phyloP scores from a whole-genome alignment of 371 early-diverging fungal species.

The Actinomucor elegans region DNA sequence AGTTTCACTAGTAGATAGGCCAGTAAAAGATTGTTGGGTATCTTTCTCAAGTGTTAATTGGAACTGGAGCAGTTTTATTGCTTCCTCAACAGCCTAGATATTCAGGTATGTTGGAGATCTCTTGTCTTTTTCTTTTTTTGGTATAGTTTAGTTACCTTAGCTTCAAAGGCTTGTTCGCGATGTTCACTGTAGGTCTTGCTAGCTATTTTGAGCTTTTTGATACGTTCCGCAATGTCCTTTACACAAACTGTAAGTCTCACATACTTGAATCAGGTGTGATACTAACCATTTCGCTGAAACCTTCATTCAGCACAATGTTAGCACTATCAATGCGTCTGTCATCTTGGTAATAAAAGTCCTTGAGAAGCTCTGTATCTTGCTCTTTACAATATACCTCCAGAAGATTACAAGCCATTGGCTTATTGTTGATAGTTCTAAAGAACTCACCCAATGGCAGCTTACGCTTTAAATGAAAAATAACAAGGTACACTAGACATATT shows the following conservation, averaged over 20 bases:
- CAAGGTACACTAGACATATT: conserved; percentile 91
- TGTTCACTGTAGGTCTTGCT: conserved; percentile 74
- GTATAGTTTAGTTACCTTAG: conserved; percentile 51
- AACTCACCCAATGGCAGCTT: conserved; percentile 86
- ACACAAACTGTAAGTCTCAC: too few relatives aligned
- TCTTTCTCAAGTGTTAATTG: conserved; percentile 79
- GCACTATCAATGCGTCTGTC: conserved; percentile 82
- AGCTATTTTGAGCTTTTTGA: conserved; percentile 70
- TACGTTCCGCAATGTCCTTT: conserved; percentile 57
- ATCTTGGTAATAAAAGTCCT: conserved; percentile 95
- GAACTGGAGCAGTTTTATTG: conserved; percentile 69
- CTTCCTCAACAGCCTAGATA: conserved; percentile 79
- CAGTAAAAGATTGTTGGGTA: conserved; percentile 64
- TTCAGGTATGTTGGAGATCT: too few relatives aligned
- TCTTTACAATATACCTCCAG: conserved; percentile 83
- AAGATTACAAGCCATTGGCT: conserved; percentile 79
- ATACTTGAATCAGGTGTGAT: too few relatives aligned
- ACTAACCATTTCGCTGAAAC: conserved; percentile 55
- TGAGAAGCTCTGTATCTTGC: conserved; percentile 75
- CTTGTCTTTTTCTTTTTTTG: not conserved
- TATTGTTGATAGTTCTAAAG: conserved; percentile 81
- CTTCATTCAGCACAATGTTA: conserved; percentile 60
- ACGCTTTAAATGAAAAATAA: conserved; percentile 84
- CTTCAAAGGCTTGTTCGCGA: conserved; percentile 70
- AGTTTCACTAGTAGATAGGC: conserved; percentile 83